phyloP scores from a whole-genome alignment of 2,329 filamentous ascomycete genomes.

The Botrytis cinerea region DNA sequence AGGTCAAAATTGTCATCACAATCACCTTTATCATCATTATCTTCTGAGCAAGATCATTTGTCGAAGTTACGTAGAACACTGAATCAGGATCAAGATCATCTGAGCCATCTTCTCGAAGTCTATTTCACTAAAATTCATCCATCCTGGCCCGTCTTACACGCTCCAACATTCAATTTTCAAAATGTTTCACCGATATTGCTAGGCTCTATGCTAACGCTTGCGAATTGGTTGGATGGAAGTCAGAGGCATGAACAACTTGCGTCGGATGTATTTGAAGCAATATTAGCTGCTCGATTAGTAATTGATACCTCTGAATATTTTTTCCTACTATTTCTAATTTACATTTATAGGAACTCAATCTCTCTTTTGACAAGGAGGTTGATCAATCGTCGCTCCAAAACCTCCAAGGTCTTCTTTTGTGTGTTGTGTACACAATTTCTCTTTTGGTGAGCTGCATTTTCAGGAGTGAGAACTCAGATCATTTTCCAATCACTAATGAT shows the following conservation, averaged over 20 bases:
- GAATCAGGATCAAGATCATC: neutral
- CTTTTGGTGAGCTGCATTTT: neutral
- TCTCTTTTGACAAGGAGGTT: slow-evolving; percentile 12
- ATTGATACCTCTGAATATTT: neutral
- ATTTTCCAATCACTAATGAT: neutral
- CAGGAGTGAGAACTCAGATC: too few relatives aligned
- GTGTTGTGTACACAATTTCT: slow-evolving; percentile 13
- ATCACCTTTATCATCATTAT: slow-evolving; percentile 15
- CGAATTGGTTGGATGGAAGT: slow-evolving; percentile 4
- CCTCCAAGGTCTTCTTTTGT: slow-evolving; percentile 12
- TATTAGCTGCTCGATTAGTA: slow-evolving; percentile 14
- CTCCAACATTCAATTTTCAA: slow-evolving; percentile 6
- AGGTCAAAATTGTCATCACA: slow-evolving; percentile 9
- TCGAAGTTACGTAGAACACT: neutral
- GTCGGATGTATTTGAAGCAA: slow-evolving; percentile 12
- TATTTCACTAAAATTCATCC: slow-evolving; percentile 14
- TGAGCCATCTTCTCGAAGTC: neutral
- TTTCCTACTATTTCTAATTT: neutral
- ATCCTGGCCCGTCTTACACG: slow-evolving; percentile 17
- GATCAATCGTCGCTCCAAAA: slow-evolving; percentile 10
- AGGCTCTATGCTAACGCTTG: slow-evolving; percentile 15
- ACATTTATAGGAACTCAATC: neutral
- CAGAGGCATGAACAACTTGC: slow-evolving; percentile 5
- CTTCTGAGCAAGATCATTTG: slow-evolving; percentile 1
- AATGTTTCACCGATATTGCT: slow-evolving; percentile 1